Conservation (phyloP, 2,329 filamentous ascomycete genomes). For the Fusarium equiseti region DNA sequence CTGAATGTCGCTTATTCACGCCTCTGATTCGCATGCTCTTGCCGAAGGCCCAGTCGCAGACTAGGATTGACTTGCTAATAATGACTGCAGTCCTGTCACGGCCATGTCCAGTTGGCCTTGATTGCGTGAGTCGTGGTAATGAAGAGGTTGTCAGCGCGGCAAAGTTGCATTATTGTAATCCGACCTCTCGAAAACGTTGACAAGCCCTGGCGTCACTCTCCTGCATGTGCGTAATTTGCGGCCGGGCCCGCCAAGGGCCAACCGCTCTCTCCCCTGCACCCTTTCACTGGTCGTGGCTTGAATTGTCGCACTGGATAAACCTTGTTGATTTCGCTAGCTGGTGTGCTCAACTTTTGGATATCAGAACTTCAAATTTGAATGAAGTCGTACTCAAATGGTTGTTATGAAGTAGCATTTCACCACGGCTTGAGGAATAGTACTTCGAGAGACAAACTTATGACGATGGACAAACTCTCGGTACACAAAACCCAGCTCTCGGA, state of each 20-base stretch:
- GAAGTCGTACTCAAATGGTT: background rate
- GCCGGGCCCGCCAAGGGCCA: constrained; percentile 34
- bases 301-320: constrained; percentile 23
- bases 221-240: constrained; percentile 43
- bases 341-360: constrained; percentile 14
- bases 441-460: background rate
- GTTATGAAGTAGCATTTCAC: background rate
- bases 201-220: constrained; percentile 28
- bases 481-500: constrained; percentile 20
- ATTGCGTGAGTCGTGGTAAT: constrained; percentile 5
- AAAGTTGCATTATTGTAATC: constrained; percentile 11
- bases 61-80: constrained; percentile 30
- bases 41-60: constrained; percentile 15
- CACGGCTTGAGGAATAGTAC: background rate
- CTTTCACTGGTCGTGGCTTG: constrained; percentile 32
- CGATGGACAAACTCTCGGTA: constrained; percentile 13
- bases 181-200: constrained; percentile 20
- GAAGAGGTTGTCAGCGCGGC: constrained; percentile 6
- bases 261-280: constrained; percentile 24
- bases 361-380: constrained; percentile 5
- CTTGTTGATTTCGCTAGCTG: constrained; percentile 10
- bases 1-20: constrained; percentile 46
- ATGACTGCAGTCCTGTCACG: constrained; percentile 11
- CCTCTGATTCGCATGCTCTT: constrained; percentile 43
- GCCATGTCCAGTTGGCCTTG: constrained; percentile 16